Base-by-base conservation (phyloP, 176 grass and related monocot species). In the Pharus latifolius region DNA sequence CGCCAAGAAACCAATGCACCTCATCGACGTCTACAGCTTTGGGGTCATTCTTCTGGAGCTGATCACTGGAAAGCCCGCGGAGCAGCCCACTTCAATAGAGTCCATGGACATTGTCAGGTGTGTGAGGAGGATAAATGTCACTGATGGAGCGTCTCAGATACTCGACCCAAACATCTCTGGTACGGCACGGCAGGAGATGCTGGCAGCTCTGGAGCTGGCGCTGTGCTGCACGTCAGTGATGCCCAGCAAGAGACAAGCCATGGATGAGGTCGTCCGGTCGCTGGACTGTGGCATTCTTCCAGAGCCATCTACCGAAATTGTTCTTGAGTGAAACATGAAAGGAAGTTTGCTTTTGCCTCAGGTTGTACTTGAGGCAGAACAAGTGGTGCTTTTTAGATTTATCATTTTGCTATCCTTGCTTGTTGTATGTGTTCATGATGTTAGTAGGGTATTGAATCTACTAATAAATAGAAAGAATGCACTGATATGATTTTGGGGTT, bases 31-130 rank as follows among this genome's bases (percentile, higher is more conserved):
- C 8, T 82, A 82, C 33, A 73, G 78, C 49, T 82, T 82, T 29
- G 78, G 78, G 0, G 78, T 82, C 4, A 63, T 82, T 12, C 19
- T 82, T n/a, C 69, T 82, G 24, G 78, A 82, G 23, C 69, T 82
- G 48, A 38, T 82, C 48, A 82, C 69, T 9, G 78, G 78, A 31
- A 72, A 34, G 32, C 78, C 69, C 18, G 78, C 78, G 2, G 78
- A 82, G 14, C 78, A 74, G 25, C 78, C 78, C 1, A 69, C 72
- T n/a, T 65, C 69, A 2, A 43, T 31, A 47, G 78, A 82, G 69
- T 46, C 78, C 27, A 46, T 82, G 20, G 78, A 82, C 23, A 54
- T 82, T 37, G 78, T 82, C 35, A 73, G 67, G 41, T 74, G 70
- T 17, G 78, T 74, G 23, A 82, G 78, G 62, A 82, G 74, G 32